Base-by-base conservation (phyloP, 2,329 filamentous ascomycete species). In the Phyllosticta paracitricarpa region DNA sequence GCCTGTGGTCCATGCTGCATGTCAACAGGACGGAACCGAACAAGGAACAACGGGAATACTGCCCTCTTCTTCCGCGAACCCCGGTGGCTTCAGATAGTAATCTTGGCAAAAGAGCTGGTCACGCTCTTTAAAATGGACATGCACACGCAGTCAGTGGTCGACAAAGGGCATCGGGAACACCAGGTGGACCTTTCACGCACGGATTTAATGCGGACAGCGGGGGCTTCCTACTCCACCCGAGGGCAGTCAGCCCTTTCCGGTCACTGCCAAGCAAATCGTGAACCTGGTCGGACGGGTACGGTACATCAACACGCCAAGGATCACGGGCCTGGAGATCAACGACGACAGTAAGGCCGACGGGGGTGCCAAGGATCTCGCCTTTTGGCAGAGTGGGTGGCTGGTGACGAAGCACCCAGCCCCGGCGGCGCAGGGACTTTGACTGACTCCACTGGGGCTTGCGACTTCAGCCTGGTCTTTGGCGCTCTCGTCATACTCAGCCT, bases 351-450 rank as follows among this genome's bases (percentile, higher is more conserved):
- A 70, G 63, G 65, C 67, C 4, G 64, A 69, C 54, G 14, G 12
- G 4, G 40, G 64, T 1, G 66, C 66, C 4, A 70, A 70, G 55
- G 56, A 62, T 0, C 57, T 78, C 1, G 71, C 76, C 1, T 65
- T 73, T 19, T 57, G 73, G 2, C 76, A 78, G 59, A 72, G 73
- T 0, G 63, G 63, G 4, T 78, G 75, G 73, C 74, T 78, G 66
- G 56, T 71, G 0, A 53, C 73, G 0, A 71, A 77, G 61, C 70
- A 67, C 56, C 66, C 75, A 14, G 70, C 67, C 9, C 68, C 76
- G 2, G 64, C 66, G 2, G 63, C 63, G 0, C 64, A 71, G n/a
- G 64, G 68, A 3, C 64, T 78, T 0, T 72, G 75, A 0, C 40
- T 78, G 0, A 71, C 68, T 1, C 66, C 77, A 2, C 63, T 78